Conservation (phyloP, 73 alveolate genomes). For the Tetrahymena malaccensis region DNA sequence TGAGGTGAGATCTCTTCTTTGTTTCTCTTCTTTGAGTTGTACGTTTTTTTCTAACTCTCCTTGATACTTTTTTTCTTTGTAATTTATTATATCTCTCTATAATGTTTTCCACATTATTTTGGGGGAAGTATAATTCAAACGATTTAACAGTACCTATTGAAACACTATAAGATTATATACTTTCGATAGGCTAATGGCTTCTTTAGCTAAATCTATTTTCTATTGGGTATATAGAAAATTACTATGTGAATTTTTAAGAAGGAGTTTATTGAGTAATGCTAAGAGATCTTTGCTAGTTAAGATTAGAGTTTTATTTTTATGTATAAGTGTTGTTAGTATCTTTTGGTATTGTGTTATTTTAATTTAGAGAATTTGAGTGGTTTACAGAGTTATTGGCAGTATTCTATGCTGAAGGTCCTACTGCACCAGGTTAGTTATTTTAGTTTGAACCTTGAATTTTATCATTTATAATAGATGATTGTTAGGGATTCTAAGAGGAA, state of each 20-base stretch:
- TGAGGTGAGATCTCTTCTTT: background rate
- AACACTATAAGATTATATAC: background rate
- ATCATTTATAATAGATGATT: background rate
- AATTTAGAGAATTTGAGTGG: background rate
- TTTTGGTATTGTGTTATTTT: background rate
- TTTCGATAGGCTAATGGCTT: background rate
- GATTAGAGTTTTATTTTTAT: background rate
- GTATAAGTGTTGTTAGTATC: background rate
- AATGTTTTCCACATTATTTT: background rate
- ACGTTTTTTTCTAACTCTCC: background rate
- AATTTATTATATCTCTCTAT: background rate
- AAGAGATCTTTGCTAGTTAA: background rate
- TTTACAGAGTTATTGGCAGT: background rate
- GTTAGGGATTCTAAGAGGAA: background rate
- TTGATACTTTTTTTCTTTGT: background rate
- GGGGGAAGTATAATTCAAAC: background rate
- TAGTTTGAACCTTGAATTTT: background rate
- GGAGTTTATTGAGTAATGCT: background rate
- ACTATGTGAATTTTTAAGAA: background rate
- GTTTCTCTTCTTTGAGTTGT: background rate
- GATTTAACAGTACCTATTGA: background rate
- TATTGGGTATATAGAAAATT: background rate
- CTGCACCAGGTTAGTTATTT: background rate
- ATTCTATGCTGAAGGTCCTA: background rate
- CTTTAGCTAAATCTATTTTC: background rate